Evolutionary conservation across 176 grass and related monocot genomes (phyloP), one percentile per base, ranked within the genome.

Genomic region (Raddia distichophylla): DNA sequence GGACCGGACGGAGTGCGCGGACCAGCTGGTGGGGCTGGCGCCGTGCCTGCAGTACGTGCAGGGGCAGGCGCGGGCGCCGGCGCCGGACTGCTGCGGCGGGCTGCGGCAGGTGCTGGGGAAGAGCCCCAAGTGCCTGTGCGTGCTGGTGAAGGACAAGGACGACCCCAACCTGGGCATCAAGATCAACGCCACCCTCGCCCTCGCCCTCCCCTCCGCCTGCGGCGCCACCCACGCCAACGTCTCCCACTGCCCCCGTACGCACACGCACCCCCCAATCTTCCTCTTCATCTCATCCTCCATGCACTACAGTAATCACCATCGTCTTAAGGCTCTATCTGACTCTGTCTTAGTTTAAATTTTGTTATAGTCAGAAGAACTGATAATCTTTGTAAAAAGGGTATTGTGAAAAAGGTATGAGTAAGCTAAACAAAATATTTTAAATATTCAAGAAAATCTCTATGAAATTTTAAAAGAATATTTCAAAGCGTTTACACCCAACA

Each of bases 91-190:
- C 88, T 98, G 95, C 78, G 69, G 78, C 15, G 95, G 95, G 5
- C 95, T 98, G 15, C 71, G 88, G 60, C 81, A 91, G 69, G 95
- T 94, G 48, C 86, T 98, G 1, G 83, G 73, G 3, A 87, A 91
- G 78, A 98, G 86, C 81, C 92, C 92, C 80, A 93, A 91, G 86
- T 98, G 95, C 84, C 95, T 98, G 8, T 98, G 95, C 89, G 80
- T 98, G 48, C 87, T 98, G 16, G 82, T 98, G 56, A 94, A 92
- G 73, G 90, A 94, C 86, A 88, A 89, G 79, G 84, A 94, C 80
- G 88, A 98, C 73, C 95, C 95, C 71, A 74, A 84, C 76, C 86
- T 98, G 4, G 92, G 92, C 74, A 91, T 98, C 90, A 94, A 89
- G 83, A 86, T 98, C 86, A 94, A 98, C 77, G 92, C 85, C 88